phyloP scores from a whole-genome alignment of 108 stramenopile species.

The Bacterosira constricta region DNA sequence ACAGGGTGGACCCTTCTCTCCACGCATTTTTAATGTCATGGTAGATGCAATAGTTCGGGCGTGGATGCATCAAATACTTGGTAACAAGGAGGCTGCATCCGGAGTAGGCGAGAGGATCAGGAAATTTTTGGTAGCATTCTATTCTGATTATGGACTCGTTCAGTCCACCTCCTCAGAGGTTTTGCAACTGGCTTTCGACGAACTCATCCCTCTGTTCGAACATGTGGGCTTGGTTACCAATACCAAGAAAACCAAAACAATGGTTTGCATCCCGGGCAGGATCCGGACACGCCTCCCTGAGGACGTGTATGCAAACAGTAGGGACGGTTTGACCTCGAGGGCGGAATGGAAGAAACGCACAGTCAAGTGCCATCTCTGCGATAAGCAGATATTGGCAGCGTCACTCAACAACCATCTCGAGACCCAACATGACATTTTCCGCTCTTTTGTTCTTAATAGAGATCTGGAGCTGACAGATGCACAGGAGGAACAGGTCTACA shows the following conservation, averaged over 20 bases:
- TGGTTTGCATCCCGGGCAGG: background rate
- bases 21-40: conserved; percentile 27
- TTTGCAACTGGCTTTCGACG: background rate
- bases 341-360: no score
- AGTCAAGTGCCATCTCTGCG: no score
- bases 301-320: no score
- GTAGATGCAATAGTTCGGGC: conserved; percentile 6
- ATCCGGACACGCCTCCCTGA: background rate
- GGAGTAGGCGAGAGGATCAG: background rate
- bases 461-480: no score
- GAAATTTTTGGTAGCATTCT: background rate
- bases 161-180: background rate
- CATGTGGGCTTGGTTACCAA: background rate
- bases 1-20: conserved; percentile 23
- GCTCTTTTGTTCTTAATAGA: no score
- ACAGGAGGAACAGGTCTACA: no score
- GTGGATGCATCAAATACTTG: background rate
- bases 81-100: background rate
- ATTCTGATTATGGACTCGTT: conserved; percentile 9
- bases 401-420: no score
- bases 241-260: background rate
- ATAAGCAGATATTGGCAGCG: no score
- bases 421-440: no score
- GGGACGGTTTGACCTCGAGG: no score
- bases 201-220: background rate